These are phyloP conservation scores for Akanthomyces uredinophilus DNA, from an alignment of 2,329 filamentous ascomycete genomes.

Conservation along the genomic window DNA sequence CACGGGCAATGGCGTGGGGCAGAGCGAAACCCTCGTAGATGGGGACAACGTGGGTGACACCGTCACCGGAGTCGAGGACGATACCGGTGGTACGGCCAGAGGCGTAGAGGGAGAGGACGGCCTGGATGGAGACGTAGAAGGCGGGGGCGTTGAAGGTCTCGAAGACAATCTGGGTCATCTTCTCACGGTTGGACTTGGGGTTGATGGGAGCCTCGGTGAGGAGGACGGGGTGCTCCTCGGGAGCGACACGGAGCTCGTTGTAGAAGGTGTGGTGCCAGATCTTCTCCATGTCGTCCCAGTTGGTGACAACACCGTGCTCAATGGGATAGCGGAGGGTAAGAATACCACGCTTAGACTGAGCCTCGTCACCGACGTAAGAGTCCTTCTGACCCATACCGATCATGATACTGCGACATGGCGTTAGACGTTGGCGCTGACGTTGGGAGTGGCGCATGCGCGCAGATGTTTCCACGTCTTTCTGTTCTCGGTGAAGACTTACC, in stretches of 20 bases:
- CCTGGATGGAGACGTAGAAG: conserved; percentile 99
- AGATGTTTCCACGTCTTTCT: background rate
- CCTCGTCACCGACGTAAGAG: conserved; percentile 99
- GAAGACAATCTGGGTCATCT: conserved; percentile 99
- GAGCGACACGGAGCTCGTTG: conserved; percentile 99
- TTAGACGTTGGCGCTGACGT: conserved; percentile 7
- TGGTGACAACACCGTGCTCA: conserved; percentile 99
- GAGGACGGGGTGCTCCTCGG: conserved; percentile 99
- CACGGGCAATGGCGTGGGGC: conserved; percentile 98
- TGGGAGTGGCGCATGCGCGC: conserved; percentile 11
- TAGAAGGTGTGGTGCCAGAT: conserved; percentile 99
- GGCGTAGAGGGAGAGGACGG: conserved; percentile 97
- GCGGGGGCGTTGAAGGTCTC: conserved; percentile 99
- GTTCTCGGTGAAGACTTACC: background rate
- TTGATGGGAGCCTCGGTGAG: conserved; percentile 99
- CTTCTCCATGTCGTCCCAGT: conserved; percentile 99
- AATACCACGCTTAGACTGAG: conserved; percentile 99
- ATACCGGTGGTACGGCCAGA: conserved; percentile 99
- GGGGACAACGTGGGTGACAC: conserved; percentile 99
- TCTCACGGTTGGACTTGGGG: conserved; percentile 99
- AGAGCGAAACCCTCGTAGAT: conserved; percentile 99
- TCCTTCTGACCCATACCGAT: conserved; percentile 99
- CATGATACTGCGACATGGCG: conserved; percentile 75
- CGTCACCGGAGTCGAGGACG: conserved; percentile 98
- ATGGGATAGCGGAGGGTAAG: conserved; percentile 99